Conservation (phyloP, 768 basidiomycete genomes). For the Termitomyces eurrhizus region DNA sequence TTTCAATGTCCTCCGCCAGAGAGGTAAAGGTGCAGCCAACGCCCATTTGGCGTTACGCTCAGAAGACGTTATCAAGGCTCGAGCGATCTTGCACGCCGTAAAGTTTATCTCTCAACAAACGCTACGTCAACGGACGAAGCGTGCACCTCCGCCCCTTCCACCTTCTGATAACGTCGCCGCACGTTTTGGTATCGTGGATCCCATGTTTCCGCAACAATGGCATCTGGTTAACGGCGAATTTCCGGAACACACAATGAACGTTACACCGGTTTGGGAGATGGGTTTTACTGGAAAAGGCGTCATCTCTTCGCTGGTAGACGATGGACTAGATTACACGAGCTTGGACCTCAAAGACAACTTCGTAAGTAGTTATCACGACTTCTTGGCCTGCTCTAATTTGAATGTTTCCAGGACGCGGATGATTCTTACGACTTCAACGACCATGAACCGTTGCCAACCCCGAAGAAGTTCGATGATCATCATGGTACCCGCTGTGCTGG, state of each 20-base stretch:
- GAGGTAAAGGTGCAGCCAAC: slow-evolving; percentile 23
- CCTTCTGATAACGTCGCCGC: slow-evolving; percentile 22
- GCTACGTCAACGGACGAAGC: slow-evolving; percentile 65
- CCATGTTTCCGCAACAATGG: slow-evolving; percentile 76
- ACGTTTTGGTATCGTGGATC: slow-evolving; percentile 58
- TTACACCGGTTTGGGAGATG: slow-evolving; percentile 88
- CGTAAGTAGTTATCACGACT: slow-evolving; percentile 46
- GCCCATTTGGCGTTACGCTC: slow-evolving; percentile 29
- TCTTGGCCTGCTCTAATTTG: background rate
- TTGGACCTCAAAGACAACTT: slow-evolving; percentile 90
- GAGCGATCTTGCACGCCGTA: slow-evolving; percentile 50
- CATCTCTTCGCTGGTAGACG: slow-evolving; percentile 88
- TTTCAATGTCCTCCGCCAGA: slow-evolving; percentile 40
- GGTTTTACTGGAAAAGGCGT: slow-evolving; percentile 87
- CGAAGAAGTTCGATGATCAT: slow-evolving; percentile 85
- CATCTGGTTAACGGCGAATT: slow-evolving; percentile 30
- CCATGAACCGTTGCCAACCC: slow-evolving; percentile 82
- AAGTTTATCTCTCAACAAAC: slow-evolving; percentile 59
- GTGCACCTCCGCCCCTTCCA: slow-evolving; percentile 64
- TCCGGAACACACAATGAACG: slow-evolving; percentile 86
- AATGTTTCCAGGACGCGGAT: slow-evolving; percentile 61
- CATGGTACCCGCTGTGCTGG: slow-evolving; percentile 98
- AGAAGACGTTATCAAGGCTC: slow-evolving; percentile 33
- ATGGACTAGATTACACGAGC: slow-evolving; percentile 88
- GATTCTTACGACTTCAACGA: slow-evolving; percentile 98